Evolutionary conservation across 73 alveolate genomes (phyloP).

Genomic region (Diophrys sp.): DNA sequence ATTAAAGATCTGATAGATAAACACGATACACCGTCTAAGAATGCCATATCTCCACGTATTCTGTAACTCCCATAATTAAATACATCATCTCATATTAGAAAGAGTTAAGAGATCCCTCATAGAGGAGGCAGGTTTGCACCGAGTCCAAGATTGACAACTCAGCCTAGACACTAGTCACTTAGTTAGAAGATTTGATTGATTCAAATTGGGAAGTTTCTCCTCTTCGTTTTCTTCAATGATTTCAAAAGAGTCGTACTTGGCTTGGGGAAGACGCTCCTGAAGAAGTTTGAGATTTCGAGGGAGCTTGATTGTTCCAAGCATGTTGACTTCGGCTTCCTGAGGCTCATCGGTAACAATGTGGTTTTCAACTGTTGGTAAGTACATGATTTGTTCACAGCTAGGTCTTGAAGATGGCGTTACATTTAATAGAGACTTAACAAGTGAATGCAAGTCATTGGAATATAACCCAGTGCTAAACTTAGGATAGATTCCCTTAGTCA

Average conservation of each 20-base stretch:
- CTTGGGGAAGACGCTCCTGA: constrained; percentile 35
- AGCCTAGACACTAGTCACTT: too few species aligned
- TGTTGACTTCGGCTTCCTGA: constrained; percentile 5
- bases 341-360: constrained; percentile 9
- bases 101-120: too few species aligned
- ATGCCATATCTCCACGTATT: too few species aligned
- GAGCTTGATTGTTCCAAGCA: constrained; percentile 43
- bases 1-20: too few species aligned
- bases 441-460: constrained; percentile 57
- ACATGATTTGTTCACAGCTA: constrained; percentile 64
- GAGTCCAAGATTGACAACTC: too few species aligned
- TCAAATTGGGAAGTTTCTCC: constrained; percentile 2
- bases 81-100: too few species aligned
- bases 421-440: constrained; percentile 54
- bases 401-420: constrained; percentile 72
- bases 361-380: constrained; percentile 27
- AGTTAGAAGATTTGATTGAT: too few species aligned
- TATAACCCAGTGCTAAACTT: constrained; percentile 59
- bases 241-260: constrained; percentile 27
- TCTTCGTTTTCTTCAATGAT: constrained; percentile 6
- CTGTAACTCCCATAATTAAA: too few species aligned
- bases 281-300: constrained; percentile 44
- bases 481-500: constrained; percentile 63
- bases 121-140: too few species aligned
- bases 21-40: too few species aligned